Evolutionary conservation across 257 asterid species (phyloP), one percentile per base, ranked within the genome.

Genomic region (Scutellaria baicalensis): DNA sequence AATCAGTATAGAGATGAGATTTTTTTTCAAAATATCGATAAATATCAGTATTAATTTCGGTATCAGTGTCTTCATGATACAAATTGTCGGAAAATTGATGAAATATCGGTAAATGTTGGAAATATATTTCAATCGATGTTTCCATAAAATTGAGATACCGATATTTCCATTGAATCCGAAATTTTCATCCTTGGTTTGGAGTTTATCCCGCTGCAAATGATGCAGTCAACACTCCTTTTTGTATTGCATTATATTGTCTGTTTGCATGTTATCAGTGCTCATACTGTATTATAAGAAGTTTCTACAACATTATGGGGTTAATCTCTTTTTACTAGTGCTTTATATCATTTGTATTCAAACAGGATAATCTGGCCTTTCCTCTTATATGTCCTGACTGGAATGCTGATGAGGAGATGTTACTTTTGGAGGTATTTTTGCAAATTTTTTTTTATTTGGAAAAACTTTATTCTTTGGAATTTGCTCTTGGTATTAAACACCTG

Each of bases 341-440:
- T 38, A 40, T 33, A 59, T 59, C 72, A 12, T 68, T 33, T 69
- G 66, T 64, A 5, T 66, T 68, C 72, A 54, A 71, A 84, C 89
- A 93, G 97, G 99, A 93, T 77, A 91, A 86, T 81, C 78, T 93
- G 45, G 90, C 92, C 60, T 93, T 93, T 83, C 97, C 97, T 58
- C 86, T 93, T 60, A 86, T 91, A 80, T 91, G 97, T 76, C 83
- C 95, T 52, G 91, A 91, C 61, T 93, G 99, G 99, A 93, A 91
- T 80, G 97, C 96, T 38, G 97, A 91, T 65, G 99, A 93, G 81
- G 99, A 93, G 84, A 91, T 91, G 85, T 77, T 89, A 55, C 99
- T 93, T 72, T 81, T 93, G 74, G 96, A 93, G 99, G 99, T 93
- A 83, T 23, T 42, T 63, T 68, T 55, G 23, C 6, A 14, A 61